These are phyloP conservation scores for Cubamyces sp. DNA, from an alignment of 768 basidiomycete genomes.

Conservation along the genomic window DNA sequence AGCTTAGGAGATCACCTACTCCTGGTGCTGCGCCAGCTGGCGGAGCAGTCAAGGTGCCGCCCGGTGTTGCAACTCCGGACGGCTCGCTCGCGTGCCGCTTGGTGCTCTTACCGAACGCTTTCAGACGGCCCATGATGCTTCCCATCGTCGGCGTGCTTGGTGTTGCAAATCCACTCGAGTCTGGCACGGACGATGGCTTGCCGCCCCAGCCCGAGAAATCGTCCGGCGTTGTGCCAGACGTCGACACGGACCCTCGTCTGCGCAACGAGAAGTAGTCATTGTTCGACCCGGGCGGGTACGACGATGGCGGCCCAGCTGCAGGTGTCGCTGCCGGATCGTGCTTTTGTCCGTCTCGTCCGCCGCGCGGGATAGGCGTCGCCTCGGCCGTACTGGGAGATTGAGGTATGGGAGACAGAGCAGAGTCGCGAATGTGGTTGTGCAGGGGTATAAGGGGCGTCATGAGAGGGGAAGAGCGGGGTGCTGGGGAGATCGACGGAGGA, in stretches of 20 bases:
- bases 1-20: constrained; percentile 30
- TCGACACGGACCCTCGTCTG: constrained; percentile 50
- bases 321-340: neutral
- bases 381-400: constrained; percentile 32
- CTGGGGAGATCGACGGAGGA: constrained; percentile 50
- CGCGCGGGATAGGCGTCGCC: constrained; percentile 28
- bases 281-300: constrained; percentile 5
- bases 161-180: constrained; percentile 42
- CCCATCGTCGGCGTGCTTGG: constrained; percentile 52
- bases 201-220: constrained; percentile 49
- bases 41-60: constrained; percentile 14
- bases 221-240: constrained; percentile 45
- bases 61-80: constrained; percentile 23
- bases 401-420: constrained; percentile 33
- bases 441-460: constrained; percentile 61
- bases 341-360: neutral
- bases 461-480: constrained; percentile 56
- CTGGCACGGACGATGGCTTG: constrained; percentile 10
- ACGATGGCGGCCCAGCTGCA: constrained; percentile 1
- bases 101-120: constrained; percentile 68
- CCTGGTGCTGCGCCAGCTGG: constrained; percentile 25
- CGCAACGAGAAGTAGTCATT: constrained; percentile 59
- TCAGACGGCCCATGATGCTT: constrained; percentile 80
- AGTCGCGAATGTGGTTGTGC: constrained; percentile 25
- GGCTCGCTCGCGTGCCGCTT: constrained; percentile 41